Percentiles rank a stretch among this genome's conserved stretches.
These are phyloP conservation scores for Isoetes taiwanensis DNA, from an alignment of 75 land plant species.

Conservation along the genomic window DNA sequence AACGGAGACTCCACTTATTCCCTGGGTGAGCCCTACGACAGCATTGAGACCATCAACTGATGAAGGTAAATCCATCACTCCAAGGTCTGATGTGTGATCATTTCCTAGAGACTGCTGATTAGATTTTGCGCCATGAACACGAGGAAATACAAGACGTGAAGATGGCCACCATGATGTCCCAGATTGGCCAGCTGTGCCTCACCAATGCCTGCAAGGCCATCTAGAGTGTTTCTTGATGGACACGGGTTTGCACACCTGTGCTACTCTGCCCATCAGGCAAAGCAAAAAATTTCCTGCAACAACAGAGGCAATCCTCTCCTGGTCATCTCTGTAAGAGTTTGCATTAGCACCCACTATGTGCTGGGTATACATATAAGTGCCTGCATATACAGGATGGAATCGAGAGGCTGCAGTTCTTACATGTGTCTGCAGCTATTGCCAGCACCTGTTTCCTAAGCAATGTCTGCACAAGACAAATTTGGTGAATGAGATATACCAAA, in stretches of 20 bases:
- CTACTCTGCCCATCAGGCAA: no score
- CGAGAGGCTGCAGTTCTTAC: slow-evolving; percentile 59
- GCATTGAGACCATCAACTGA: slow-evolving; percentile 58
- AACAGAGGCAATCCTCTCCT: slow-evolving; percentile 29
- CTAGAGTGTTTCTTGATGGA: slow-evolving; percentile 68
- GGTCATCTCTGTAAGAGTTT: slow-evolving; percentile 45
- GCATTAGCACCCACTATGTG: slow-evolving; percentile 31
- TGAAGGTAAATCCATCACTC: slow-evolving; percentile 41
- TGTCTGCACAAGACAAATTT: slow-evolving; percentile 31
- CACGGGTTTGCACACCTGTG: slow-evolving; percentile 46
- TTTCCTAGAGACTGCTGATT: slow-evolving; percentile 48
- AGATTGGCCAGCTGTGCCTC: slow-evolving; percentile 51
- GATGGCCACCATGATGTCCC: slow-evolving; percentile 77
- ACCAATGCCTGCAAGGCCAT: slow-evolving; percentile 97
- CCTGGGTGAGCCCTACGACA: slow-evolving; percentile 68
- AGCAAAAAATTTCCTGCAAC: slow-evolving; percentile 29
- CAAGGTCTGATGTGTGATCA: slow-evolving; percentile 61
- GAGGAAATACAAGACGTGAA: slow-evolving; percentile 67
- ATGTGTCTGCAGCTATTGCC: slow-evolving; percentile 67
- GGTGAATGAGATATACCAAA: no score
- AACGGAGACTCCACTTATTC: slow-evolving; percentile 18
- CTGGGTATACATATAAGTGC: slow-evolving; percentile 35
- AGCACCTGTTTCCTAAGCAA: slow-evolving; percentile 77
- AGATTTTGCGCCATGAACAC: slow-evolving; percentile 69
- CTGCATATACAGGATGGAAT: slow-evolving; percentile 53